Evolutionary conservation across 306 rosid species (phyloP), one percentile per base, ranked within the genome.

Genomic region (Cucurbita maxima): DNA sequence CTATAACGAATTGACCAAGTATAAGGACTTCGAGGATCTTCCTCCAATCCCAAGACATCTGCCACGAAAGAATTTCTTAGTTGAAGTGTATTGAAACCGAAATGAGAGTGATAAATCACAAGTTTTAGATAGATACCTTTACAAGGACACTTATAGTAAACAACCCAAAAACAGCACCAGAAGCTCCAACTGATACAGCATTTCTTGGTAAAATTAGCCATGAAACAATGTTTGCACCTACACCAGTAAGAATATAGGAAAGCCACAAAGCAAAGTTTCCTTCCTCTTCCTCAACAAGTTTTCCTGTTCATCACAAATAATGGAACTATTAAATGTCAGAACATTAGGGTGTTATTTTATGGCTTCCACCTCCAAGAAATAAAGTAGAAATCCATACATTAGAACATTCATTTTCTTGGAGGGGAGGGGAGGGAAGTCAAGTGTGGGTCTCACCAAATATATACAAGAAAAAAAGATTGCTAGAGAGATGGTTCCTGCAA

Each of bases 1-100:
- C 97, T 73, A 91, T 77, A 11, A 94, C 96, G 80, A 94, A 94
- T 73, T 94, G 99, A 40, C 99, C 99, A 81, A 94, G 81, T 81
- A 94, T 87, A 78, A 94, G 96, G 82, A 91, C 97, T 84, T 91
- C 99, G 45, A 94, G 97, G 82, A 94, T 94, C 88, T 91, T 94
- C 88, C 96, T 86, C 99, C 97, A 94, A 80, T 91, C 99, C 97
- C 97, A 91, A 40, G 97, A 94, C 94, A 91, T 89, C 97, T 94
- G 58, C 48, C 22, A 47, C 8, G 73, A 25, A 68, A 7, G 44
- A 69, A 48, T 34, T 14, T 22, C 57, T 69, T 8, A 25, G 4
- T 10, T 16, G 20, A 63, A 63, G 41, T 41, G 51, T 10, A 40
- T 45, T 13, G 11, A 45, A 45, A 11, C 45, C 20, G 5, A 43